phyloP scores from a whole-genome alignment of 2,329 filamentous ascomycete species.

The Dothideomycetidae sp. region DNA sequence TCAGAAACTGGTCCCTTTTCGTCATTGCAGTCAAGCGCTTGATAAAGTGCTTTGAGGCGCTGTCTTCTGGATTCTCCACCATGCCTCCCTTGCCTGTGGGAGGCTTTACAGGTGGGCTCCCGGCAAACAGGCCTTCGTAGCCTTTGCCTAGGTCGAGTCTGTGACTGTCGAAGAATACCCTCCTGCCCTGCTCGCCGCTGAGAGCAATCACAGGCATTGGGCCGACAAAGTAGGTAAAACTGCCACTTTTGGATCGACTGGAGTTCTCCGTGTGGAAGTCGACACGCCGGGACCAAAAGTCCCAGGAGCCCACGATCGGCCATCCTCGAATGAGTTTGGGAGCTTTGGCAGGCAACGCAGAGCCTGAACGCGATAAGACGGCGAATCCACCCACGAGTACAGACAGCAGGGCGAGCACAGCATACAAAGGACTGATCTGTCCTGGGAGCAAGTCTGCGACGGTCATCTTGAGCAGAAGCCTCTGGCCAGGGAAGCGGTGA shows the following conservation, averaged over 20 bases:
- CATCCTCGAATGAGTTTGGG: conserved; percentile 12
- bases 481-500: too few relatives aligned
- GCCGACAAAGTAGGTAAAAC: conserved; percentile 38
- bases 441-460: conserved; percentile 2
- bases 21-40: conserved; percentile 24
- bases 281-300: conserved; percentile 34
- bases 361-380: background rate
- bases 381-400: background rate
- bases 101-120: conserved; percentile 11
- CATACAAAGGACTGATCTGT: conserved; percentile 1
- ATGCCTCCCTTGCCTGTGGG: background rate
- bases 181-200: conserved; percentile 29
- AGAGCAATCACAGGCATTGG: conserved; percentile 32
- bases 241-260: conserved; percentile 24
- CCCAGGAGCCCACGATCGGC: conserved; percentile 32
- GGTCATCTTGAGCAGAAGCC: conserved; percentile 5
- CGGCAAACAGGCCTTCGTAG: conserved; percentile 16
- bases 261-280: conserved; percentile 29
- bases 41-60: conserved; percentile 18
- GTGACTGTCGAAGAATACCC: conserved; percentile 33
- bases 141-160: conserved; percentile 32
- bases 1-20: conserved; percentile 26
- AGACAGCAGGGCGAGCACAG: background rate
- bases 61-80: background rate
- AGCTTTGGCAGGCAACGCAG: conserved; percentile 3